These are phyloP conservation scores for Cercophora scortea DNA, from an alignment of 495 filamentous ascomycete genomes.

Conservation along the genomic window DNA sequence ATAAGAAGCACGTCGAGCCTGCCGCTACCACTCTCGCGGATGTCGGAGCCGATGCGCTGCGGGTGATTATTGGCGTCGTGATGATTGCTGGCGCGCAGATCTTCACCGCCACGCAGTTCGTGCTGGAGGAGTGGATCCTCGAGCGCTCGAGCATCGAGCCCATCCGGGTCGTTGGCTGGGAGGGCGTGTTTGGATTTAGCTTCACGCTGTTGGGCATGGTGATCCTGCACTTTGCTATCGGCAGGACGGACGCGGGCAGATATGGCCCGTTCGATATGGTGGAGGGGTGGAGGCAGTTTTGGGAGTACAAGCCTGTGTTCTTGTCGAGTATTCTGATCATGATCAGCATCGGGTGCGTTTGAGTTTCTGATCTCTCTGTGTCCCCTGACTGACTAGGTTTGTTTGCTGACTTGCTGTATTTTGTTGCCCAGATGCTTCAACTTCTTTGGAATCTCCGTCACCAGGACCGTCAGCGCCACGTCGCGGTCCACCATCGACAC, in stretches of 20 bases:
- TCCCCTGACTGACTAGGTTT: too few relatives aligned
- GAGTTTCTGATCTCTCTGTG: background rate
- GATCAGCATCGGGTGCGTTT: constrained; percentile 86
- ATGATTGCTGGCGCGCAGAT: constrained; percentile 92
- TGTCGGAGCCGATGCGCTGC: constrained; percentile 50
- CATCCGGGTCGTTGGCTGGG: constrained; percentile 89
- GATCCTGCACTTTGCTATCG: constrained; percentile 67
- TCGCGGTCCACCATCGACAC: constrained; percentile 94
- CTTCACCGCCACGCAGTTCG: constrained; percentile 94
- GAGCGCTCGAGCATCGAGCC: constrained; percentile 86
- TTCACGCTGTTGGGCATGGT: constrained; percentile 75
- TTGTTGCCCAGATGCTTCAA: constrained; percentile 76
- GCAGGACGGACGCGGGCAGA: constrained; percentile 61
- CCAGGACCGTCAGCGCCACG: constrained; percentile 78
- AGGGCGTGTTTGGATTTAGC: constrained; percentile 85
- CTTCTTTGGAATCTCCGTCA: constrained; percentile 93
- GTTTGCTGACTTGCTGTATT: constrained; percentile 4
- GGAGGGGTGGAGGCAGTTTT: constrained; percentile 75
- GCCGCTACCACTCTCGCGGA: constrained; percentile 10
- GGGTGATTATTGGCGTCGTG: constrained; percentile 72
- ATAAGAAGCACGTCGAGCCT: constrained; percentile 40
- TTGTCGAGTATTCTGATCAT: constrained; percentile 80
- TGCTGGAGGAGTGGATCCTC: constrained; percentile 89
- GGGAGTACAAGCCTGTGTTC: constrained; percentile 57
- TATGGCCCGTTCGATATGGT: constrained; percentile 84